Evolutionary conservation across 805 yeast species (phyloP), one percentile per base, ranked within the genome.

Genomic region (Ogataea siamensis): DNA sequence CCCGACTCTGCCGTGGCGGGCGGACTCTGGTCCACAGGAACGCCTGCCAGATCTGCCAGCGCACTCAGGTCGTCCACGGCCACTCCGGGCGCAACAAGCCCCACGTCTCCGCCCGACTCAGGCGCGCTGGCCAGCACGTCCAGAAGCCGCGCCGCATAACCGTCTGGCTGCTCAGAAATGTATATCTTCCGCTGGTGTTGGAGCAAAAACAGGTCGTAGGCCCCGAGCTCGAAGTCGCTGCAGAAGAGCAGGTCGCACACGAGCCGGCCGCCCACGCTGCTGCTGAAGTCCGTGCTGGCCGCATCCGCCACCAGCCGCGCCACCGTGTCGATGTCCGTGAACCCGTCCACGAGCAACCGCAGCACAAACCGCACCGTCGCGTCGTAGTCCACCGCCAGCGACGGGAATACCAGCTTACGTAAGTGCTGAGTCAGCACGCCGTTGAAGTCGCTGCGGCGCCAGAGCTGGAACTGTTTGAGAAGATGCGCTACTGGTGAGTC

Each of bases 261-360:
- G 17, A 60, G 30, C 6, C 34, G 41, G 14, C 49, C 50, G 33
- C 43, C 42, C 18, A 49, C 43, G 16, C 24, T 39, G 11, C 34
- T 39, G 5, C 46, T 39, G 34, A 48, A 51, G 12, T 50, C 53
- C 37, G 50, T 53, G 17, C 42, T 46, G 3, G 25, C 31, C 21
- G 29, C 22, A 16, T 37, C 42, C 14, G 25, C 32, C 54, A 54
- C 50, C 5, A 68, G 47, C 11, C 63, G 65, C 5, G 65, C 54
- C 1, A 70, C 47, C 2, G 59, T 45, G 11, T 61, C 53, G 4
- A 73, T 32, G 2, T 54, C 46, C 2, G 68, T 44, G 27, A 71
- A 56, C 13, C 63, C 68, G 36, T 67, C 61, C 9, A 63, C 40
- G 1, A 72, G 49, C 28, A 73, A 41, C 19, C 58, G 63, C n/a